Evolutionary conservation across 176 grass and related monocot species (phyloP).

Genomic region (Chloris gayana): DNA sequence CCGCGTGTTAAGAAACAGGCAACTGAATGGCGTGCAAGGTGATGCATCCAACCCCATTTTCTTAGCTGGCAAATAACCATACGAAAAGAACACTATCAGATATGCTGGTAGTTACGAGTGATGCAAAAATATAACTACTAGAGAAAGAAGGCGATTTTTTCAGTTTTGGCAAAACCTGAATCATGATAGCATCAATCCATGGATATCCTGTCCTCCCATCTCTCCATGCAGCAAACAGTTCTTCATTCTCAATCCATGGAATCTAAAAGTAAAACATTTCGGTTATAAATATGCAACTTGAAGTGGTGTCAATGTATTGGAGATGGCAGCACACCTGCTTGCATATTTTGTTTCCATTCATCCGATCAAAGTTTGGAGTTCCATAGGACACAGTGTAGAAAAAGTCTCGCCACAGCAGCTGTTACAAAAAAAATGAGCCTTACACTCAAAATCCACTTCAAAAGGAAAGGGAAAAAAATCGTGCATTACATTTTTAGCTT

Average conservation of each 20-base stretch:
- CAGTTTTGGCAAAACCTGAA: constrained; percentile 60
- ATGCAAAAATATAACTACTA: background rate
- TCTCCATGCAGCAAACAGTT: constrained; percentile 82
- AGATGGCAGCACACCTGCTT: constrained; percentile 58
- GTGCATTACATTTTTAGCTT: background rate
- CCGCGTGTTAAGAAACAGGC: constrained; percentile 94
- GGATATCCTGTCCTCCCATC: constrained; percentile 87
- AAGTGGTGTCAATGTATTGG: background rate
- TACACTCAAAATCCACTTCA: background rate
- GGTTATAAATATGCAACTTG: background rate
- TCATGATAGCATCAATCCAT: constrained; percentile 98
- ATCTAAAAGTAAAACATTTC: constrained; percentile 48
- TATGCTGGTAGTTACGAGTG: background rate
- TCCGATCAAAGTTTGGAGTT: constrained; percentile 81
- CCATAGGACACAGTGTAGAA: constrained; percentile 88
- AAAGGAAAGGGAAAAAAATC: background rate
- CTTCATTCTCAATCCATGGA: constrained; percentile 73
- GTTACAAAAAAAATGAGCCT: constrained; percentile 27
- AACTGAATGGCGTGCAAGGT: constrained; percentile 94
- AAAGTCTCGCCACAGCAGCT: constrained; percentile 85
- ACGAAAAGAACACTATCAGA: constrained; percentile 6
- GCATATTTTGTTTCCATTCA: constrained; percentile 89
- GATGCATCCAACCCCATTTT: constrained; percentile 96
- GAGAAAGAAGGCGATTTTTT: background rate
- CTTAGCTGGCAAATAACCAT: constrained; percentile 51